These are phyloP conservation scores for Lophiostoma macrostomum DNA, from an alignment of 495 filamentous ascomycete genomes.

Conservation along the genomic window DNA sequence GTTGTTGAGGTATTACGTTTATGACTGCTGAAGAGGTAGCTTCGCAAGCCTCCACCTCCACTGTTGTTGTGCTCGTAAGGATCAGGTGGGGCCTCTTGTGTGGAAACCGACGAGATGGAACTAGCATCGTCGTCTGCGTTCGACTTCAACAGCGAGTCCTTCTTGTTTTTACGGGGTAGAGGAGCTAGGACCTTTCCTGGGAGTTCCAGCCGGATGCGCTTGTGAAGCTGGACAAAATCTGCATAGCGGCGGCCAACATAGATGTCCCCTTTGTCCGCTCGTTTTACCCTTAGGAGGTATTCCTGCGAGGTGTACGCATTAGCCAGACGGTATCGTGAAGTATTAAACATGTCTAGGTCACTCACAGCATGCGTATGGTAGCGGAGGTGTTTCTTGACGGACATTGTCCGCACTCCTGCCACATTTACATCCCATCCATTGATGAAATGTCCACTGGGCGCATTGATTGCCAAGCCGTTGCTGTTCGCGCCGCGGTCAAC, in stretches of 20 bases:
- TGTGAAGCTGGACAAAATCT: constrained; percentile 78
- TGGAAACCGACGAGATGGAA: constrained; percentile 76
- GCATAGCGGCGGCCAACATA: constrained; percentile 85
- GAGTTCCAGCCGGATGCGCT: constrained; percentile 74
- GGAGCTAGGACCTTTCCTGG: constrained; percentile 87
- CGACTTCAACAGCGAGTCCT: constrained; percentile 52
- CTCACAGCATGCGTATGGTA: constrained; percentile 90
- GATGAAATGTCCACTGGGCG: constrained; percentile 84
- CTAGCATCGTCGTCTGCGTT: constrained; percentile 66
- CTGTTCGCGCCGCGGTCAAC: constrained; percentile 91
- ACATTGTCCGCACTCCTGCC: constrained; percentile 77
- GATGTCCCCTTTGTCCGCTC: constrained; percentile 63
- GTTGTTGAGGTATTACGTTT: constrained; percentile 30
- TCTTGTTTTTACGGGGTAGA: constrained; percentile 86
- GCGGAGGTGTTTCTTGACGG: constrained; percentile 79
- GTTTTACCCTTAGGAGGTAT: constrained; percentile 81
- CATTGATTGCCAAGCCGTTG: constrained; percentile 75
- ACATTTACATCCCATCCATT: constrained; percentile 98
- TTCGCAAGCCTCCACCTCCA: constrained; percentile 47
- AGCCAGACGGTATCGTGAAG: too few species aligned
- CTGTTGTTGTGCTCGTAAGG: constrained; percentile 32
- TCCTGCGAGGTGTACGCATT: too few species aligned
- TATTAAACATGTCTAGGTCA: too few species aligned
- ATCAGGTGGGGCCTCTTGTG: constrained; percentile 44
- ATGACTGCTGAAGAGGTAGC: constrained; percentile 37